Conservation (phyloP, 1,139 yeast species). For the Debaryomyces sp. region DNA sequence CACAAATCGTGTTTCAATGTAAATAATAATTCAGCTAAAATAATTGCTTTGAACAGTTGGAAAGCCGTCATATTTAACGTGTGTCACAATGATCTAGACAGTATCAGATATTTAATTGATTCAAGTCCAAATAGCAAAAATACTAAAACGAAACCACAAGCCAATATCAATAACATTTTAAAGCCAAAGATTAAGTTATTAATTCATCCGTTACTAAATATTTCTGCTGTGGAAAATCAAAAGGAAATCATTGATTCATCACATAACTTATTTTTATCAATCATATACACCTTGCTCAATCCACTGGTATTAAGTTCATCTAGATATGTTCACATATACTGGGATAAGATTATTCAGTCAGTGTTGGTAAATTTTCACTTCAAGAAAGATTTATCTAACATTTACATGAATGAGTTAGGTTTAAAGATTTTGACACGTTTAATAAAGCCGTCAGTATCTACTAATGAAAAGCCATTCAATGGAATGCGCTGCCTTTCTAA, state of each 20-base stretch:
- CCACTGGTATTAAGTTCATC: conserved; percentile 22
- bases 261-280: conserved; percentile 32
- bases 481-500: conserved; percentile 36
- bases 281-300: conserved; percentile 36
- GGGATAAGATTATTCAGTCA: conserved; percentile 44
- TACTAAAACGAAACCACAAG: conserved; percentile 17
- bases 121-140: conserved; percentile 15
- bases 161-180: conserved; percentile 21
- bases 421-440: conserved; percentile 25
- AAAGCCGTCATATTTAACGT: conserved; percentile 38
- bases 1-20: conserved; percentile 34
- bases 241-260: conserved; percentile 32
- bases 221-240: conserved; percentile 24
- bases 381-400: conserved; percentile 25
- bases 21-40: conserved; percentile 26
- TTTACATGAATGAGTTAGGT: conserved; percentile 31
- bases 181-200: conserved; percentile 33
- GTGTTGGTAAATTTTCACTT: conserved; percentile 37
- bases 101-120: conserved; percentile 23
- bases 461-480: conserved; percentile 26
- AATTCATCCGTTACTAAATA: conserved; percentile 30
- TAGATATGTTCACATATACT: conserved; percentile 34
- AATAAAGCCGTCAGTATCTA: conserved; percentile 22
- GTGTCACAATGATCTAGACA: conserved; percentile 36
- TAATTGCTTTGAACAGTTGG: conserved; percentile 39